Evolutionary conservation across 2,329 filamentous ascomycete species (phyloP).

Genomic region (Calonectria leucothoes): DNA sequence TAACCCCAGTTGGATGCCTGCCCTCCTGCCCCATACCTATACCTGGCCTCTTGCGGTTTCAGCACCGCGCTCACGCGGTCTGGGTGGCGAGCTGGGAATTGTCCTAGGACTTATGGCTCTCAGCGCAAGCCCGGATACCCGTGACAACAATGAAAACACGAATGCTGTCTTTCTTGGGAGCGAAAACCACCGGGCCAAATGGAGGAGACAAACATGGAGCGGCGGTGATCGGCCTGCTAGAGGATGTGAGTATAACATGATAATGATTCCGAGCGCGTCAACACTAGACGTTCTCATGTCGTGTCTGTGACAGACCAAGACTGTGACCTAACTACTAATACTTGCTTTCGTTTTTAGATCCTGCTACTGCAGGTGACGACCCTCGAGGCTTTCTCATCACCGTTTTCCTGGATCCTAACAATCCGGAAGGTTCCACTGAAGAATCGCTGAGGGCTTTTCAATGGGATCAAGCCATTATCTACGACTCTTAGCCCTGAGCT

Average conservation of each 20-base stretch:
- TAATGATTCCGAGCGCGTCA: neutral
- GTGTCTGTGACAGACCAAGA: neutral
- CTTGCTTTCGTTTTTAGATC: constrained; percentile 29
- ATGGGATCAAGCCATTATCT: constrained; percentile 38
- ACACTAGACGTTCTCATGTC: neutral
- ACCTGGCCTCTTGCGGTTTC: constrained; percentile 16
- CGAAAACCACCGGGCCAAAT: constrained; percentile 31
- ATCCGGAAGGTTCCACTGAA: constrained; percentile 41
- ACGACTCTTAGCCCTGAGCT: neutral
- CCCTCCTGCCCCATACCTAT: constrained; percentile 49
- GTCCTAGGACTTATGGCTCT: constrained; percentile 56
- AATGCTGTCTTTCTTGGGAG: constrained; percentile 39
- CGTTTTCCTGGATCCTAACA: constrained; percentile 47
- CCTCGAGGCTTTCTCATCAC: constrained; percentile 49
- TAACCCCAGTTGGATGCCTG: constrained; percentile 52
- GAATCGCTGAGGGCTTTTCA: constrained; percentile 42
- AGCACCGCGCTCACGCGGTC: constrained; percentile 42
- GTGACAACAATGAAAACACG: constrained; percentile 7
- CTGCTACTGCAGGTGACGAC: constrained; percentile 35
- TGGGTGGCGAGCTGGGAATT: constrained; percentile 52
- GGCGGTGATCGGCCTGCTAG: constrained; percentile 25
- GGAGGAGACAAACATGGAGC: constrained; percentile 42
- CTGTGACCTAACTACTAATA: neutral
- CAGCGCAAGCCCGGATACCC: constrained; percentile 9
- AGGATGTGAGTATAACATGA: constrained; percentile 41